Evolutionary conservation across 345 rosid genomes (phyloP).

Genomic region (Excoecaria agallocha): DNA sequence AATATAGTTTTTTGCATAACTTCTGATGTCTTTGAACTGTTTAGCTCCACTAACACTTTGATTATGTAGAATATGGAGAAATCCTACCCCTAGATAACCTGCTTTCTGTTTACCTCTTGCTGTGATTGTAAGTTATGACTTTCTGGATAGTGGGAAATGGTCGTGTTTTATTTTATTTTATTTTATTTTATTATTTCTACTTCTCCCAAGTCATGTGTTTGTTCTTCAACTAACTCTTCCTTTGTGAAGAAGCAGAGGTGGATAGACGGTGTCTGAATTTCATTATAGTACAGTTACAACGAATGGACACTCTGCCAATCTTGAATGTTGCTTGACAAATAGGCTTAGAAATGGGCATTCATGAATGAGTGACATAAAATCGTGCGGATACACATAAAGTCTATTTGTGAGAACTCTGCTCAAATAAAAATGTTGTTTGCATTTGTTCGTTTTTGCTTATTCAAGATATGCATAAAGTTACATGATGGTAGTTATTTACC

Average conservation of each 20-base stretch:
- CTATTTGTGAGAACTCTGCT: not conserved
- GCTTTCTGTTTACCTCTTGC: not conserved
- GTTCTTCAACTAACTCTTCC: constrained; percentile 12
- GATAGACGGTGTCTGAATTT: not conserved
- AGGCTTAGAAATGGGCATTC: constrained; percentile 22
- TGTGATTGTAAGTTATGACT: not conserved
- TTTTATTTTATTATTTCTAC: not conserved
- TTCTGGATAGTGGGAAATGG: not conserved
- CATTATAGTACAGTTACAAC: constrained; percentile 18
- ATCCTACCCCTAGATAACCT: not conserved
- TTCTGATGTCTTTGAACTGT: not conserved
- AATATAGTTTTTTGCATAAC: constrained; percentile 14
- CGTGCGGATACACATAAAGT: not conserved
- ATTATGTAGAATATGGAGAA: constrained; percentile 1
- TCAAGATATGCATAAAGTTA: constrained; percentile 12
- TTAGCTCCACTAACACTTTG: too few species aligned
- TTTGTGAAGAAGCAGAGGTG: not conserved
- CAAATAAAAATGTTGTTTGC: constrained; percentile 12
- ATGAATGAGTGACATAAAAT: constrained; percentile 24
- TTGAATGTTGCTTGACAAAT: constrained; percentile 21
- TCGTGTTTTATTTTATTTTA: not conserved
- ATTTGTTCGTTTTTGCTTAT: constrained; percentile 17
- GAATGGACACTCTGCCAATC: not conserved
- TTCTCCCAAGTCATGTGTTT: not conserved
- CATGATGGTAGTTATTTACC: constrained; percentile 22